Base-by-base conservation (phyloP, 2,329 filamentous ascomycete species). In the Xylariaceae sp. region DNA sequence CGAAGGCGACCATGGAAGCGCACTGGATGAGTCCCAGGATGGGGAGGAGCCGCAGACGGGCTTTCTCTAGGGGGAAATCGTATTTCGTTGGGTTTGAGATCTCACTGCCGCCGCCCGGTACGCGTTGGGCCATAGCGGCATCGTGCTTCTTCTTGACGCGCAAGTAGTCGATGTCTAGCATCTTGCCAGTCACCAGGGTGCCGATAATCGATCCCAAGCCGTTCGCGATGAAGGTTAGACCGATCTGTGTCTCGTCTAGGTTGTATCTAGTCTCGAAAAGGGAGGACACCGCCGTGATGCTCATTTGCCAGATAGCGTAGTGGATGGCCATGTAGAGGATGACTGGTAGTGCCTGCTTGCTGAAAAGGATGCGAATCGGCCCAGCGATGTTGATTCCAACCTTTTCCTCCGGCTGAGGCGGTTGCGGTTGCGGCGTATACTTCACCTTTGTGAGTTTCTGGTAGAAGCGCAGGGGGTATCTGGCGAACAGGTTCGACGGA, bases 221-320 rank as follows among this genome's bases (percentile, higher is more conserved):
- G 23, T 82, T 82, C 18, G 80, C 79, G 1, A 85, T 76, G 59
- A 82, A 84, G 0, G 78, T 78, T 1, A 82, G 68, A 0, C 80
- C 80, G 11, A 80, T 76, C 48, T 81, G 72, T 3, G 73, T 75
- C 57, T 78, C 76, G 3, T 58, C 67, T 0, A 81, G 70, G 6
- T 71, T 71, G 59, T 83, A 83, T 3, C 64, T 66, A 0, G 65
- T 60, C 39, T 77, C 65, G 64, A 83, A 80, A 0, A 83, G 72
- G 0, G 75, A 75, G 0, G 81, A 80, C 74, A 81, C 79, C 42
- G 76, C 77, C 0, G 81, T 81, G 58, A 82, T 81, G 64, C 75
- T 78, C 78, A 82, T 82, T 58, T 82, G 79, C 78, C 79, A 83
- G 6, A 80, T 76, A 0, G 79, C 74, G 58, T 82, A 83, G 68